phyloP scores from a whole-genome alignment of 306 rosid species.

The Alnus rubra region DNA sequence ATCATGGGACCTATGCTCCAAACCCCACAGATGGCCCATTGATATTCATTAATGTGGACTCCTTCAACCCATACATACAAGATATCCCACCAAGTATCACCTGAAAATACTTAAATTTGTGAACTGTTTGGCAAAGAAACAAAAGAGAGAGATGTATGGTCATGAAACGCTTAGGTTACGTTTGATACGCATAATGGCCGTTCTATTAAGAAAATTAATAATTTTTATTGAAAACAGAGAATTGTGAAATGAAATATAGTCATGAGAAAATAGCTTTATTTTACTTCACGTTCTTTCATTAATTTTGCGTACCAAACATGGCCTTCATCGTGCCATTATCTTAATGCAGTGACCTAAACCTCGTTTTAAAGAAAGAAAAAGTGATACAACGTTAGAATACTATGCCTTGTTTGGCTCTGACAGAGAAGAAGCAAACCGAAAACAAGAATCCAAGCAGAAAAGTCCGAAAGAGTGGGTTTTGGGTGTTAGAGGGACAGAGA shows the following conservation, averaged over 20 bases:
- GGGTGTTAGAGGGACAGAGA: slow-evolving; percentile 44
- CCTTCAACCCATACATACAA: slow-evolving; percentile 39
- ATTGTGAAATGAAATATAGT: too few relatives aligned
- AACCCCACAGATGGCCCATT: slow-evolving; percentile 17
- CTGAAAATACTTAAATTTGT: too few relatives aligned
- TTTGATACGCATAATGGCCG: too few relatives aligned
- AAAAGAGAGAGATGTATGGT: slow-evolving; percentile 15
- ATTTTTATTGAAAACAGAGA: too few relatives aligned
- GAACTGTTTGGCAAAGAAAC: too few relatives aligned
- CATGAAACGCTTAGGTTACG: neutral
- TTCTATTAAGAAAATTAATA: too few relatives aligned
- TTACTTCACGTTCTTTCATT: too few relatives aligned
- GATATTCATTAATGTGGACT: slow-evolving; percentile 40
- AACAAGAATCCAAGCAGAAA: slow-evolving; percentile 34
- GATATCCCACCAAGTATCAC: neutral
- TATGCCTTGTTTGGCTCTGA: slow-evolving; percentile 1
- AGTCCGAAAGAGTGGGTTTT: slow-evolving; percentile 47
- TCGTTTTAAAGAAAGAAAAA: neutral
- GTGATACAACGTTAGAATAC: slow-evolving; percentile 19
- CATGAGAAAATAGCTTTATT: too few relatives aligned
- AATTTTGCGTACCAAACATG: too few relatives aligned
- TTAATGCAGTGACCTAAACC: slow-evolving; percentile 36
- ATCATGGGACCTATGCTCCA: slow-evolving; percentile 30
- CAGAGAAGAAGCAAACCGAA: slow-evolving; percentile 21
- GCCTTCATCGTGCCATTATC: slow-evolving; percentile 39